These are phyloP conservation scores for Cryptococcus sp. DNA, from an alignment of 1,284 basidiomycete genomes.

Conservation along the genomic window DNA sequence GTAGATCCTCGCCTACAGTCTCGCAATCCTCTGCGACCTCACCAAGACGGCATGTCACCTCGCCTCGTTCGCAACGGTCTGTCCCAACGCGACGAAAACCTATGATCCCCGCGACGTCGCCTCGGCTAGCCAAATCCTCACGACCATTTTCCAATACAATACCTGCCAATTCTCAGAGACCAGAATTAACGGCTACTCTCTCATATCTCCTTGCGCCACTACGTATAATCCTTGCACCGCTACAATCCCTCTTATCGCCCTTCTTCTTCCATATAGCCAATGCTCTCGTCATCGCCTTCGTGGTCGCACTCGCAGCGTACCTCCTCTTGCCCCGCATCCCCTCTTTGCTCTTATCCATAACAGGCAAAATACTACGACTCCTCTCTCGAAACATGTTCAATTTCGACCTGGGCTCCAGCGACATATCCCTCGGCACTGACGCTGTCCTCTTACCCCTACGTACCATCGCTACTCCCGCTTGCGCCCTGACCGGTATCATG, in stretches of 20 bases:
- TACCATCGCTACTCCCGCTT: slow-evolving; percentile 37
- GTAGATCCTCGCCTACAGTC: too few relatives aligned
- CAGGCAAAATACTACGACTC: slow-evolving; percentile 12
- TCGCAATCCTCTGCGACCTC: too few relatives aligned
- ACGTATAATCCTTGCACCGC: slow-evolving; percentile 22
- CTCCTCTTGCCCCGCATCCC: slow-evolving; percentile 22
- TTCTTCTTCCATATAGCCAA: slow-evolving; percentile 31
- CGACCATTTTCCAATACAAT: too few relatives aligned
- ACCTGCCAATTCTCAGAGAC: too few relatives aligned
- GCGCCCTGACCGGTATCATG: slow-evolving; percentile 29
- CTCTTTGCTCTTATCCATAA: slow-evolving; percentile 14
- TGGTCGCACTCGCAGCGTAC: slow-evolving; percentile 15
- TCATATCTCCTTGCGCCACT: slow-evolving; percentile 22
- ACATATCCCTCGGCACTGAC: slow-evolving; percentile 12
- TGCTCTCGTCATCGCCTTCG: slow-evolving; percentile 16
- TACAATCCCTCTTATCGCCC: slow-evolving; percentile 21
- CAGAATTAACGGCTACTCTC: slow-evolving; percentile 12
- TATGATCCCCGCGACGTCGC: too few relatives aligned
- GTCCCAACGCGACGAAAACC: too few relatives aligned
- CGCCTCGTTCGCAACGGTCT: too few relatives aligned
- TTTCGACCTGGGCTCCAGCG: not conserved
- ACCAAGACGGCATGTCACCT: too few relatives aligned
- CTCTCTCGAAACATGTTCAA: slow-evolving; percentile 8
- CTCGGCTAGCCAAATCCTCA: too few relatives aligned
- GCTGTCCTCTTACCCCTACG: slow-evolving; percentile 23